These are phyloP conservation scores for Baudoinia panamericana DNA, from an alignment of 495 filamentous ascomycete genomes.

Conservation along the genomic window DNA sequence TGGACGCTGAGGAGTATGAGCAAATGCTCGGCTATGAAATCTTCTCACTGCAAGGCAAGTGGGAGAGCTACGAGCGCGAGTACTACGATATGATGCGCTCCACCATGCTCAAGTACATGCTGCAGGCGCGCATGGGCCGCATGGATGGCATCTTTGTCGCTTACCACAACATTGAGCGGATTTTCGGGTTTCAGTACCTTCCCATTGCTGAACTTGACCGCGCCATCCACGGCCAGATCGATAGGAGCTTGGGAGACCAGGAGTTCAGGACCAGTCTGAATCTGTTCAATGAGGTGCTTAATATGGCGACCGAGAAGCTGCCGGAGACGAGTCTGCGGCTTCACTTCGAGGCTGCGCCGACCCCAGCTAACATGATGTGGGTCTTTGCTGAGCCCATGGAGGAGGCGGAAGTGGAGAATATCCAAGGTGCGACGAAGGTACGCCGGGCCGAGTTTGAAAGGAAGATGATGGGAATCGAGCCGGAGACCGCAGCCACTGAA, in stretches of 20 bases:
- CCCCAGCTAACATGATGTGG: slow-evolving; percentile 46
- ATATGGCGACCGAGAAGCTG: slow-evolving; percentile 59
- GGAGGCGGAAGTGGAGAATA: slow-evolving; percentile 51
- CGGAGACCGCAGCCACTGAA: slow-evolving; percentile 11
- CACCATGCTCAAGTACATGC: slow-evolving; percentile 90
- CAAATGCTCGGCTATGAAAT: slow-evolving; percentile 83
- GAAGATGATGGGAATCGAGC: slow-evolving; percentile 40
- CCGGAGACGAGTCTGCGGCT: slow-evolving; percentile 64
- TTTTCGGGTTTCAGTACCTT: slow-evolving; percentile 97
- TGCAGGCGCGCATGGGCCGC: slow-evolving; percentile 88
- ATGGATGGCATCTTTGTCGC: slow-evolving; percentile 99
- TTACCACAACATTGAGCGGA: slow-evolving; percentile 84
- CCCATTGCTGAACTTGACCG: slow-evolving; percentile 74
- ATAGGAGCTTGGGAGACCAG: slow-evolving; percentile 57
- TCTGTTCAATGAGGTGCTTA: slow-evolving; percentile 62
- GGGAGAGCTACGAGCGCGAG: slow-evolving; percentile 86
- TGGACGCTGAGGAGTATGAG: slow-evolving; percentile 60
- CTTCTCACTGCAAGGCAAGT: slow-evolving; percentile 54
- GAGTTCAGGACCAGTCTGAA: slow-evolving; percentile 74
- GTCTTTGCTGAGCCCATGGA: slow-evolving; percentile 78
- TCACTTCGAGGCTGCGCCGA: slow-evolving; percentile 62
- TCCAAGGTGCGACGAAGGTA: slow-evolving; percentile 52
- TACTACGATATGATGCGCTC: slow-evolving; percentile 93
- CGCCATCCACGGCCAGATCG: slow-evolving; percentile 58
- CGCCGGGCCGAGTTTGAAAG: slow-evolving; percentile 56